A percentile compares a stretch with the other conserved stretches of the same genome.
Evolutionary conservation across 2,329 filamentous ascomycete species (phyloP).

Genomic region (Trichoderma afroharzianum): DNA sequence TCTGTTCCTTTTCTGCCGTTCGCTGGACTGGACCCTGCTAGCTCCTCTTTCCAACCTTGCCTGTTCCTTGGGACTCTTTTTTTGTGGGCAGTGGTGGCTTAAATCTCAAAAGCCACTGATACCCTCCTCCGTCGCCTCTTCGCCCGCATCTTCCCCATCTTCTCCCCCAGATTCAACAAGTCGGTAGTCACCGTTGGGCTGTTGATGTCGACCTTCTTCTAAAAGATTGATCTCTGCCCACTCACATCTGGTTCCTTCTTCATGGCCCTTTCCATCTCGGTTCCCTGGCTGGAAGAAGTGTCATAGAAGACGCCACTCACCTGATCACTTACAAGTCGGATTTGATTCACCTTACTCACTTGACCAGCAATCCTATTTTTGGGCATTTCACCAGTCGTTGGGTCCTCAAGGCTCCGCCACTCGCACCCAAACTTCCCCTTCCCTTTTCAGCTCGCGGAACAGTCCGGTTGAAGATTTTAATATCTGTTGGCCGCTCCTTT

Average conservation of each 20-base stretch:
- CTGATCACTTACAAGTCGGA: neutral
- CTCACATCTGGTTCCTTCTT: neutral
- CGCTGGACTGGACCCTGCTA: conserved; percentile 16
- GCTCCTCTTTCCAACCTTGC: conserved; percentile 10
- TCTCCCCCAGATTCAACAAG: conserved; percentile 16
- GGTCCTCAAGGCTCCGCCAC: neutral
- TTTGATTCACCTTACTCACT: neutral
- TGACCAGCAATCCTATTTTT: neutral
- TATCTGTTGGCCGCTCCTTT: neutral
- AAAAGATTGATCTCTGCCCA: neutral
- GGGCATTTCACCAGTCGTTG: neutral
- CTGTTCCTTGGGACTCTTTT: neutral
- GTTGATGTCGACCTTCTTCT: neutral
- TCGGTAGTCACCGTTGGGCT: neutral
- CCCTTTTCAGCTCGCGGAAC: neutral
- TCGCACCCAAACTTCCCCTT: neutral
- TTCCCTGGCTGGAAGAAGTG: neutral
- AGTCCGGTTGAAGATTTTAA: neutral
- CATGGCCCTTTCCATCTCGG: neutral
- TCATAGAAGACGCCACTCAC: neutral
- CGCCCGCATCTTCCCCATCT: conserved; percentile 15
- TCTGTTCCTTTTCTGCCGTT: conserved; percentile 10
- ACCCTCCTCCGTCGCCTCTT: conserved; percentile 15
- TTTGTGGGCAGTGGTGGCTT: conserved; percentile 11
- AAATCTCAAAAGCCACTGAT: conserved; percentile 26